Evolutionary conservation across 495 filamentous ascomycete genomes (phyloP).

Genomic region (Penicillium pulvis): DNA sequence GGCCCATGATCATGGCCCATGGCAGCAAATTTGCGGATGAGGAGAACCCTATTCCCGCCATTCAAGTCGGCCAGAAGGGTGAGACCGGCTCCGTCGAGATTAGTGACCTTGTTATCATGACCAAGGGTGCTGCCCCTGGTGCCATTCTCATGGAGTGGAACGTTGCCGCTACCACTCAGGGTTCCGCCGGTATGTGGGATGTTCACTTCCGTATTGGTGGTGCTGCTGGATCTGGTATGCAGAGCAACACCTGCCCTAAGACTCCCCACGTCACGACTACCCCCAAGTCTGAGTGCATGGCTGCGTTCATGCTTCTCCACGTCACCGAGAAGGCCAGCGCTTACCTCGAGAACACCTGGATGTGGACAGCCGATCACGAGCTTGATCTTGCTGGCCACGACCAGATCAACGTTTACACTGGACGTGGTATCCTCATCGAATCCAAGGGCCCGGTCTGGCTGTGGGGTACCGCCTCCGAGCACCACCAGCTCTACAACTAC

Average conservation of each 20-base stretch:
- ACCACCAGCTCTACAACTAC: constrained; percentile 89
- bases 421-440: constrained; percentile 82
- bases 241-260: constrained; percentile 70
- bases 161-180: constrained; percentile 64
- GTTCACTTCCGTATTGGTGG: constrained; percentile 86
- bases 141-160: constrained; percentile 95
- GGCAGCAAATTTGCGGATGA: constrained; percentile 71
- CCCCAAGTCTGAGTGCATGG: constrained; percentile 61
- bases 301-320: constrained; percentile 81
- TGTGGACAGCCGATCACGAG: constrained; percentile 93
- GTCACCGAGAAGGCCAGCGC: constrained; percentile 67
- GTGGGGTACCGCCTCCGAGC: constrained; percentile 83
- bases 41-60: constrained; percentile 58
- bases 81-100: constrained; percentile 82
- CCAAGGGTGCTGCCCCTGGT: constrained; percentile 73
- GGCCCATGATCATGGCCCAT: constrained; percentile 84
- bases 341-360: constrained; percentile 93
- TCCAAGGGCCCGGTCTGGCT: constrained; percentile 57
- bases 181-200: constrained; percentile 84
- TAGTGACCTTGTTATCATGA: constrained; percentile 66
- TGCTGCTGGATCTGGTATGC: constrained; percentile 75
- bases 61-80: constrained; percentile 78
- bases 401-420: constrained; percentile 91
- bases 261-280: constrained; percentile 59
- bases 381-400: constrained; percentile 75